phyloP scores from a whole-genome alignment of 148 eudicot genomes.

The Rhododendron molle region DNA sequence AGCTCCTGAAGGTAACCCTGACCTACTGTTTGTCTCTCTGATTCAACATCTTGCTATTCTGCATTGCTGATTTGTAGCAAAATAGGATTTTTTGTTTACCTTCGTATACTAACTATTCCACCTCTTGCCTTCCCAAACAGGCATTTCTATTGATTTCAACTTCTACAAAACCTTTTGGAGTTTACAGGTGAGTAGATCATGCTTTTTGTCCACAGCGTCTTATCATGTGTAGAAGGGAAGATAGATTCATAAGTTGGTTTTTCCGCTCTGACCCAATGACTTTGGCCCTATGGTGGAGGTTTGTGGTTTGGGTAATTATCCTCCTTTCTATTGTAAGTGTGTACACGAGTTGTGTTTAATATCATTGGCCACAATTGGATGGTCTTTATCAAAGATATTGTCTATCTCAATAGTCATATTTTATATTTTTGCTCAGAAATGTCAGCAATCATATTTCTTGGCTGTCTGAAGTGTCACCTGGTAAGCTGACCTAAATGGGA shows the following conservation, averaged over 20 bases:
- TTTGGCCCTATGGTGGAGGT: background rate
- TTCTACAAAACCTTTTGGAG: constrained; percentile 99
- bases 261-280: background rate
- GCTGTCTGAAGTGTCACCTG: background rate
- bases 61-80: background rate
- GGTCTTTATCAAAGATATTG: background rate
- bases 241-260: background rate
- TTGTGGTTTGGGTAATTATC: background rate
- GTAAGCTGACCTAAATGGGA: background rate
- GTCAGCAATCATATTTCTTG: background rate
- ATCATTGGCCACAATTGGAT: background rate
- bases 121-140: constrained; percentile 30
- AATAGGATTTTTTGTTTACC: background rate
- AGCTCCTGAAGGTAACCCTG: constrained; percentile 62
- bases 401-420: background rate
- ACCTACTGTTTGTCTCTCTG: background rate
- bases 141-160: constrained; percentile 94
- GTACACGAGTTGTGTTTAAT: background rate
- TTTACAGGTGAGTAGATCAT: constrained; percentile 61
- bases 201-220: background rate
- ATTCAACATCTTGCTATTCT: background rate
- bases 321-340: background rate
- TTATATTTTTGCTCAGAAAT: background rate
- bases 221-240: background rate
- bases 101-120: constrained; percentile 7